Percentiles rank a stretch among this genome's conserved stretches.
phyloP scores from a whole-genome alignment of 2,329 filamentous ascomycete species.

The Arthroderma sp. region DNA sequence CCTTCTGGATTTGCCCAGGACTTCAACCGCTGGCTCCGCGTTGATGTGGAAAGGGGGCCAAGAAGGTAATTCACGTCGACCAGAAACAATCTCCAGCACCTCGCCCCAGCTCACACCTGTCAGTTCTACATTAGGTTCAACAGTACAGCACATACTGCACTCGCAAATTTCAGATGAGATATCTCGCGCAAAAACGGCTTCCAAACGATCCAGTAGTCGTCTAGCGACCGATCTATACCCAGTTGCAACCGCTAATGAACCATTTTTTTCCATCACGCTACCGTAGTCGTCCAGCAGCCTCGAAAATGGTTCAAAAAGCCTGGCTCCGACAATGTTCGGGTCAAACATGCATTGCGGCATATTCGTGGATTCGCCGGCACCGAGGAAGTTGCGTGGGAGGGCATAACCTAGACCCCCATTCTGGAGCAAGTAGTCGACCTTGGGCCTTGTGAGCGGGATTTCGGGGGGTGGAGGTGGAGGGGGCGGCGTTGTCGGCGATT shows the following conservation, averaged over 20 bases:
- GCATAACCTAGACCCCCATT: slow-evolving; percentile 66
- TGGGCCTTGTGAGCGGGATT: slow-evolving; percentile 53
- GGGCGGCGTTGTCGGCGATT: slow-evolving; percentile 32
- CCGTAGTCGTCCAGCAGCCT: slow-evolving; percentile 76
- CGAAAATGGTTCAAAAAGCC: slow-evolving; percentile 70
- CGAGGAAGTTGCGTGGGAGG: slow-evolving; percentile 59
- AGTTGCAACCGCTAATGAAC: slow-evolving; percentile 86
- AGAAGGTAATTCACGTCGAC: slow-evolving; percentile 66
- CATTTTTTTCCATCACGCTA: slow-evolving; percentile 65
- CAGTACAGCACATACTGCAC: slow-evolving; percentile 69
- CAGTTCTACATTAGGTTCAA: slow-evolving; percentile 44
- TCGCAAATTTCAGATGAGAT: slow-evolving; percentile 74
- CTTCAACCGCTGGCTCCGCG: slow-evolving; percentile 42
- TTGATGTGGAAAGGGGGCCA: slow-evolving; percentile 82
- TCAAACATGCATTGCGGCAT: slow-evolving; percentile 46
- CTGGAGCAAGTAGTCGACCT: slow-evolving; percentile 83
- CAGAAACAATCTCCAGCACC: slow-evolving; percentile 83
- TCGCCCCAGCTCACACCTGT: slow-evolving; percentile 83
- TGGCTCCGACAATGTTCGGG: slow-evolving; percentile 53
- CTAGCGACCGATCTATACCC: slow-evolving; percentile 92
- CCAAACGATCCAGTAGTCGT: slow-evolving; percentile 73
- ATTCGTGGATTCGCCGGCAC: slow-evolving; percentile 40
- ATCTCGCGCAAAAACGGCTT: slow-evolving; percentile 88
- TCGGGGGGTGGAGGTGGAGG: slow-evolving; percentile 66
- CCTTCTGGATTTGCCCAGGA: slow-evolving; percentile 38